Percentiles rank a stretch among this genome's conserved stretches.
These are phyloP conservation scores for Discostella stelligera DNA, from an alignment of 352 stramenopile species.

Conservation along the genomic window DNA sequence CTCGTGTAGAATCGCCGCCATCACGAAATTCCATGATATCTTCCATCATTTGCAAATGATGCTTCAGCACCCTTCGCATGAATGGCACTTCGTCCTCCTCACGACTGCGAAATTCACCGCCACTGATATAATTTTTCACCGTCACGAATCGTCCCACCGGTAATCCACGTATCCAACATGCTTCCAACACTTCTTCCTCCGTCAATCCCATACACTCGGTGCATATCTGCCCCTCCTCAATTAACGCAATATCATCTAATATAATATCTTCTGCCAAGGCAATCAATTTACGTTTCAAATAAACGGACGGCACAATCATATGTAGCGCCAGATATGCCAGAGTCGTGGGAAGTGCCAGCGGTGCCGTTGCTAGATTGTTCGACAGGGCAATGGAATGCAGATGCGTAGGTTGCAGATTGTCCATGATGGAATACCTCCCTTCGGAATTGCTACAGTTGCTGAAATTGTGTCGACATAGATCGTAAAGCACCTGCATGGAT, in stretches of 20 bases:
- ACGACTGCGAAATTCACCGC: too few relatives aligned
- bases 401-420: conserved; percentile 24
- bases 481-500: conserved; percentile 15
- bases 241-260: conserved; percentile 30
- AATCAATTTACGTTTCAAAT: conserved; percentile 20
- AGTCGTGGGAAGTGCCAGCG: conserved; percentile 4
- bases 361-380: conserved; percentile 19
- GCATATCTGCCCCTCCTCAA: conserved; percentile 23
- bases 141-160: conserved; percentile 27
- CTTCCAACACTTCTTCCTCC: conserved; percentile 34
- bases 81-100: conserved; percentile 7
- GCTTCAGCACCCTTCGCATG: conserved; percentile 23
- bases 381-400: conserved; percentile 32
- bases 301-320: conserved; percentile 12
- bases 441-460: neutral
- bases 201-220: conserved; percentile 20
- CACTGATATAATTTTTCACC: neutral
- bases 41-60: conserved; percentile 47
- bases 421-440: neutral
- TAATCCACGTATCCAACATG: conserved; percentile 38
- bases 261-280: conserved; percentile 34
- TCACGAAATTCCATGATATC: neutral
- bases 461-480: conserved; percentile 8
- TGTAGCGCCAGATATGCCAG: conserved; percentile 14
- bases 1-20: neutral